Conservation (phyloP, 345 rosid species). For the Camelina laxa region DNA sequence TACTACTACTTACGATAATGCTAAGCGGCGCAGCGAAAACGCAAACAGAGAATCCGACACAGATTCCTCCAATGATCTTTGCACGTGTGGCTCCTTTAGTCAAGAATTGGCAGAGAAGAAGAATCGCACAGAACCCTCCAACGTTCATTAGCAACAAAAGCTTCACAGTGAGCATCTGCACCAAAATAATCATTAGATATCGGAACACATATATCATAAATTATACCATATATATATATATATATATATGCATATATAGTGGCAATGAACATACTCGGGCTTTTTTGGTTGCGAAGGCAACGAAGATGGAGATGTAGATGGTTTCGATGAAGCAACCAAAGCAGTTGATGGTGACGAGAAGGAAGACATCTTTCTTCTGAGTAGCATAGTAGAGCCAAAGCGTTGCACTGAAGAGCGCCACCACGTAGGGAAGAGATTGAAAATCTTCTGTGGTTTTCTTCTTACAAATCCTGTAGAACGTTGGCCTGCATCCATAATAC, state of each 20-base stretch:
- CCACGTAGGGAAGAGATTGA: slow-evolving; percentile 68
- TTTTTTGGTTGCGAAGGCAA: slow-evolving; percentile 57
- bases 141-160: slow-evolving; percentile 54
- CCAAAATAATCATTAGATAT: background rate
- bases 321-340: slow-evolving; percentile 69
- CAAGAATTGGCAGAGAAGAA: slow-evolving; percentile 54
- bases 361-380: slow-evolving; percentile 57
- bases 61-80: slow-evolving; percentile 59
- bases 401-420: slow-evolving; percentile 71
- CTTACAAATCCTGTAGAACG: slow-evolving; percentile 64
- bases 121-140: slow-evolving; percentile 53
- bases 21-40: slow-evolving; percentile 72
- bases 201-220: background rate
- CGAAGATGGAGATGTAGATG: slow-evolving; percentile 58
- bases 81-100: slow-evolving; percentile 52
- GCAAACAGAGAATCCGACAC: slow-evolving; percentile 54
- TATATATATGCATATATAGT: background rate
- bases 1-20: slow-evolving; percentile 51
- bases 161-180: slow-evolving; percentile 59
- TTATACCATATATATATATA: background rate
- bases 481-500: slow-evolving; percentile 55
- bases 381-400: slow-evolving; percentile 70
- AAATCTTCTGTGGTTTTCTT: slow-evolving; percentile 83
- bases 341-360: slow-evolving; percentile 71
- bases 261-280: slow-evolving; percentile 52